These are phyloP conservation scores for Aspergillus coremiiformis DNA, from an alignment of 495 filamentous ascomycete species.

Conservation along the genomic window DNA sequence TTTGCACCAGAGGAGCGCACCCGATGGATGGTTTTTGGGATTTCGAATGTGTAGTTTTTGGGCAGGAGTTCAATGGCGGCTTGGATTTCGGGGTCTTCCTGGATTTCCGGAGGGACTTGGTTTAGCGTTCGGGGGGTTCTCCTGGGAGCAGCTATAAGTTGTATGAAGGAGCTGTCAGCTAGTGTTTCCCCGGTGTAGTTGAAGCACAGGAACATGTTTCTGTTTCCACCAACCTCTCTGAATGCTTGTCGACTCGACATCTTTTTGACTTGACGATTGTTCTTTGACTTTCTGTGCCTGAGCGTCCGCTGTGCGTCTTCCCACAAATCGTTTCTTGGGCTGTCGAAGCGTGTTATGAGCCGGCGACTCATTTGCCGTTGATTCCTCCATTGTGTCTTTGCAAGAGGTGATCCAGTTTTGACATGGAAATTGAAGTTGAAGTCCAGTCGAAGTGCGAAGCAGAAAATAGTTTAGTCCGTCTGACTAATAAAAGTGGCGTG, in stretches of 20 bases:
- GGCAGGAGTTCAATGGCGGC: slow-evolving; percentile 82
- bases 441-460: no score
- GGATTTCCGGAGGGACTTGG: slow-evolving; percentile 80
- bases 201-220: not conserved
- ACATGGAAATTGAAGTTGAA: no score
- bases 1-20: slow-evolving; percentile 71
- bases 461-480: not conserved
- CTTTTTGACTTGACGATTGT: slow-evolving; percentile 34
- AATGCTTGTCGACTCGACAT: slow-evolving; percentile 55
- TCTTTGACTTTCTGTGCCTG: slow-evolving; percentile 42
- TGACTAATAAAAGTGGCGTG: slow-evolving; percentile 10
- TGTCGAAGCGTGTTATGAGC: slow-evolving; percentile 26
- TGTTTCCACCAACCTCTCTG: slow-evolving; percentile 27
- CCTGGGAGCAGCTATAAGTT: slow-evolving; percentile 55
- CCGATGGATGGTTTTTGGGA: slow-evolving; percentile 94
- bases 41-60: slow-evolving; percentile 93
- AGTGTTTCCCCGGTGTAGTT: not conserved
- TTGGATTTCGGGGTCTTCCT: slow-evolving; percentile 81
- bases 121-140: slow-evolving; percentile 71
- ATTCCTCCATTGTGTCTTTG: slow-evolving; percentile 11
- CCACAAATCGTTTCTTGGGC: slow-evolving; percentile 77
- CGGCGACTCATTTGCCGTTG: not conserved
- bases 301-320: slow-evolving; percentile 54
- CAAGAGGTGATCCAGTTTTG: not conserved
- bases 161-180: slow-evolving; percentile 14